Evolutionary conservation across 768 basidiomycete genomes (phyloP).

Genomic region (Rickenella mellea): DNA sequence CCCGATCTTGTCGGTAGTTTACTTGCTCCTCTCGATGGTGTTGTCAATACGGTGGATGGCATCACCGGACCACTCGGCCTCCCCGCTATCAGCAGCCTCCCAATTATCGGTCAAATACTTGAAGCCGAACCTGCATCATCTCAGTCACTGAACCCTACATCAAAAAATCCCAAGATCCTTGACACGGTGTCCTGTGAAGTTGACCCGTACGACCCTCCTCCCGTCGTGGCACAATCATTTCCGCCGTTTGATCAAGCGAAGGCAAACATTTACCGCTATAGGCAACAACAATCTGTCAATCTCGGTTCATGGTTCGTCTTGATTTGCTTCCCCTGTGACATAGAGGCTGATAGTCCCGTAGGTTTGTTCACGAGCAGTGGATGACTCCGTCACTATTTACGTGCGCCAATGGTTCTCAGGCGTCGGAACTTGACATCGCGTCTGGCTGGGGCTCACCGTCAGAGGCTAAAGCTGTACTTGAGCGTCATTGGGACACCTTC

Average conservation of each 20-base stretch:
- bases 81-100: neutral
- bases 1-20: slow-evolving; percentile 4
- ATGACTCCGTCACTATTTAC: slow-evolving; percentile 60
- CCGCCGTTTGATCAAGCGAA: slow-evolving; percentile 37
- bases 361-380: slow-evolving; percentile 71
- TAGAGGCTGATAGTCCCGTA: slow-evolving; percentile 13
- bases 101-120: neutral
- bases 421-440: slow-evolving; percentile 59
- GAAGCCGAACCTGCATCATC: neutral
- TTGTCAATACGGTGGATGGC: slow-evolving; percentile 3
- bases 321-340: neutral
- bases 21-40: neutral
- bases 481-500: slow-evolving; percentile 70
- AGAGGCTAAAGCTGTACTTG: slow-evolving; percentile 40
- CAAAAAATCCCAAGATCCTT: neutral
- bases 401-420: slow-evolving; percentile 41
- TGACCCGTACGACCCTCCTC: slow-evolving; percentile 12
- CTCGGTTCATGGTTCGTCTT: slow-evolving; percentile 46
- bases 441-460: slow-evolving; percentile 43
- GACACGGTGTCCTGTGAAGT: slow-evolving; percentile 8
- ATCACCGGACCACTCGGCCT: neutral
- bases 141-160: neutral
- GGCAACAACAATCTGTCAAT: slow-evolving; percentile 57
- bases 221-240: slow-evolving; percentile 26
- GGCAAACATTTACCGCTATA: slow-evolving; percentile 47